These are phyloP conservation scores for Arthrobotrys conoides DNA, from an alignment of 2,329 filamentous ascomycete species.

Conservation along the genomic window DNA sequence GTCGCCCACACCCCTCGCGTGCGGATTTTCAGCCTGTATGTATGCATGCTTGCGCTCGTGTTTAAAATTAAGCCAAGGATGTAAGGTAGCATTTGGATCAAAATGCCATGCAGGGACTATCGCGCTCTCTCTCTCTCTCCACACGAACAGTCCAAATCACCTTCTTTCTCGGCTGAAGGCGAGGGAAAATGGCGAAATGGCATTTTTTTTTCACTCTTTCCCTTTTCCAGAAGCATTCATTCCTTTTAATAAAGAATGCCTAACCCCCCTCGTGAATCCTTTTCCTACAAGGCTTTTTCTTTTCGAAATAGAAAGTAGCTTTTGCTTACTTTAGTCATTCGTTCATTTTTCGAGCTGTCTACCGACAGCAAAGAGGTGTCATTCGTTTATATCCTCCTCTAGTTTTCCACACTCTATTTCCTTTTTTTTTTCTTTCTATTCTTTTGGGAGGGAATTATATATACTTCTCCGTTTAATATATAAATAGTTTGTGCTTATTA, in stretches of 20 bases:
- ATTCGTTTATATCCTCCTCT: constrained; percentile 13
- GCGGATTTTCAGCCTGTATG: background rate
- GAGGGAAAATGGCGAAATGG: constrained; percentile 8
- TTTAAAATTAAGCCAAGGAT: constrained; percentile 39
- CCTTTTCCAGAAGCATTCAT: background rate
- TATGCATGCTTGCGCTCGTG: background rate
- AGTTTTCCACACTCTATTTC: background rate
- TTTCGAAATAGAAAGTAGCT: background rate
- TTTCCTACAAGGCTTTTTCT: background rate
- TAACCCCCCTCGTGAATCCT: constrained; percentile 5
- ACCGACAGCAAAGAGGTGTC: background rate
- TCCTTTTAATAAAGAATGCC: constrained; percentile 27
- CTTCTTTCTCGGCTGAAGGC: constrained; percentile 20
- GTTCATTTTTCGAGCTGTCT: background rate
- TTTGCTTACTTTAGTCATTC: constrained; percentile 1
- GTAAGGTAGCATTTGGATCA: constrained; percentile 47
- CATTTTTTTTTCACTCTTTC: background rate
- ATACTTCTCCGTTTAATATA: background rate
- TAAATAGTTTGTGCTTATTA: background rate
- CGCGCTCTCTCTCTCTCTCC: constrained; percentile 31
- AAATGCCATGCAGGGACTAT: constrained; percentile 50
- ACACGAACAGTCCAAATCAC: background rate
- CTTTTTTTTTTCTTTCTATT: background rate
- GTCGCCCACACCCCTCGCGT: background rate
- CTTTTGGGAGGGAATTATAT: background rate